Percentiles rank a stretch among this genome's conserved stretches.
Evolutionary conservation across 2,329 filamentous ascomycete species (phyloP).

Genomic region (Spiromastix sp.): DNA sequence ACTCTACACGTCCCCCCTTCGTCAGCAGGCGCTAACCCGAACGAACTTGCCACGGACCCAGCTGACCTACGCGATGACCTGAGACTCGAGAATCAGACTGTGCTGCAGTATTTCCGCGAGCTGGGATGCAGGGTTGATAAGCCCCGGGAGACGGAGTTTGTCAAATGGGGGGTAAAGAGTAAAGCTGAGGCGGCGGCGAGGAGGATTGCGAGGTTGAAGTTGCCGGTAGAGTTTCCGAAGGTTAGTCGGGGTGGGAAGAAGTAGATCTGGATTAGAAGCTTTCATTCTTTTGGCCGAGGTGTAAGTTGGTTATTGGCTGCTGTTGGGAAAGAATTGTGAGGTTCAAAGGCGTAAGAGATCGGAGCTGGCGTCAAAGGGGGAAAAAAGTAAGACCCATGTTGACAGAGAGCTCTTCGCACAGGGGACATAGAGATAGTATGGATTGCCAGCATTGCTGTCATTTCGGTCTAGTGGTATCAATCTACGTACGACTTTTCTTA

Average conservation of each 20-base stretch:
- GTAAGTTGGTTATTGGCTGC: not conserved
- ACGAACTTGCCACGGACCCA: slow-evolving; percentile 33
- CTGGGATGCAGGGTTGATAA: slow-evolving; percentile 35
- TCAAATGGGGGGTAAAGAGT: slow-evolving; percentile 39
- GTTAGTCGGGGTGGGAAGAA: slow-evolving; percentile 29
- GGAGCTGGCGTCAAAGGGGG: no score
- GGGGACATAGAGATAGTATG: no score
- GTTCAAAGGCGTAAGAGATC: not conserved
- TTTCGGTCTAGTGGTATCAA: no score
- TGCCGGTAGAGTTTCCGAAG: slow-evolving; percentile 79
- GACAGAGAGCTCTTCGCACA: no score
- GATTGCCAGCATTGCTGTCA: no score
- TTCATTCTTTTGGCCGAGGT: slow-evolving; percentile 1
- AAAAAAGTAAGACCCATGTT: no score
- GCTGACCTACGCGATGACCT: slow-evolving; percentile 36
- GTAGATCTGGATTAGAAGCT: slow-evolving; percentile 11
- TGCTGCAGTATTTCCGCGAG: slow-evolving; percentile 35
- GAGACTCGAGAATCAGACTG: slow-evolving; percentile 24
- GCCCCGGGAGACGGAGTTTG: slow-evolving; percentile 31
- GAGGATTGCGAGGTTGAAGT: slow-evolving; percentile 57
- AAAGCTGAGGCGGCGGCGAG: slow-evolving; percentile 45
- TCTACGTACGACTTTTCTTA: no score
- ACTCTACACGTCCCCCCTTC: slow-evolving; percentile 36
- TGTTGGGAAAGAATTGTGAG: not conserved
- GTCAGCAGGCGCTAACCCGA: slow-evolving; percentile 27